Conservation (phyloP, 2,329 filamentous ascomycete genomes). For the Aureobasidium sp. region DNA sequence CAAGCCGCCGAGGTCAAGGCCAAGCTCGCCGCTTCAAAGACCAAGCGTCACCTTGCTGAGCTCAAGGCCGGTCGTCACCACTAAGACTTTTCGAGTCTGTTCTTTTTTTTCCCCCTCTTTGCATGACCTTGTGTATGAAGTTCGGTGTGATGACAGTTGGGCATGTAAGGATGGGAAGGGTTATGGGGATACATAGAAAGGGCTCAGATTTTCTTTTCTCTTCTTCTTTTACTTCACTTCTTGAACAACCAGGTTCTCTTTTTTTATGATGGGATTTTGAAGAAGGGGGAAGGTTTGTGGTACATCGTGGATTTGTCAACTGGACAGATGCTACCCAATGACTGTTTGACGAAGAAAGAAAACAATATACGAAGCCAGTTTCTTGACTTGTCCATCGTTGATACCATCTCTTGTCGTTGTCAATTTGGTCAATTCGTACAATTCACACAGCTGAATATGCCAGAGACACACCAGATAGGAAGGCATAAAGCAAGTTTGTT, state of each 20-base stretch:
- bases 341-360: neutral
- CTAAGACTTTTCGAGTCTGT: neutral
- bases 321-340: neutral
- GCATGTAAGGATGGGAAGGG: too few relatives aligned
- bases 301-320: neutral
- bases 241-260: neutral
- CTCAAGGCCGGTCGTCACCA: slow-evolving; percentile 12
- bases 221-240: too few relatives aligned
- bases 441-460: too few relatives aligned
- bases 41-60: neutral
- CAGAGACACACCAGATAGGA: too few relatives aligned
- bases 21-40: slow-evolving; percentile 7
- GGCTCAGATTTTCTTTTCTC: too few relatives aligned
- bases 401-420: too few relatives aligned
- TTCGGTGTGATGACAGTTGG: too few relatives aligned
- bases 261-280: neutral
- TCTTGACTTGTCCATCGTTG: neutral
- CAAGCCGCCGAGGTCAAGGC: slow-evolving; percentile 12
- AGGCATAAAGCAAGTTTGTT: too few relatives aligned
- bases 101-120: too few relatives aligned
- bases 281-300: neutral
- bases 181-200: too few relatives aligned
- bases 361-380: neutral
- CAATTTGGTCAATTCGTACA: too few relatives aligned
- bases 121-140: too few relatives aligned